phyloP scores from a whole-genome alignment of 352 stramenopile genomes.

The Thalassiosira ordinaria region DNA sequence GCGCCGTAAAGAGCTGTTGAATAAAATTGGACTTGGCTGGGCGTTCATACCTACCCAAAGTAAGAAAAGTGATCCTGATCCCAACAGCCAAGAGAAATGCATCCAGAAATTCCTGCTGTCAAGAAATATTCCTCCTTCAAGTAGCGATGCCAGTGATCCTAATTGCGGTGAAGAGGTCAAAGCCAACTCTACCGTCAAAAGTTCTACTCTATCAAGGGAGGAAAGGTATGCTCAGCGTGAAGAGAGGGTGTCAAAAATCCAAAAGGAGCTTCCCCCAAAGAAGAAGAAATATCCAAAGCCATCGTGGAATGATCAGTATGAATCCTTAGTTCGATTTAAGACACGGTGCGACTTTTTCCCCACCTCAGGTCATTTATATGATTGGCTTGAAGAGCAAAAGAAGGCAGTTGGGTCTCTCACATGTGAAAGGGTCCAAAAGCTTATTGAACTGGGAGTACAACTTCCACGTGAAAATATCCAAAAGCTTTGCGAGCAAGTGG shows the following conservation, averaged over 20 bases:
- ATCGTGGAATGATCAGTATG: constrained; percentile 3
- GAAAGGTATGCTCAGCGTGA: not conserved
- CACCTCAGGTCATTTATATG: not conserved
- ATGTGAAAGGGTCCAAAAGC: not conserved
- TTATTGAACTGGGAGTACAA: not conserved
- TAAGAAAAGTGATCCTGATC: not conserved
- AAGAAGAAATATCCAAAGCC: not conserved
- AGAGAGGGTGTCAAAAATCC: not conserved
- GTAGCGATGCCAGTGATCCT: no score
- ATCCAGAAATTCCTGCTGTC: no score
- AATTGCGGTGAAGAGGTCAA: no score
- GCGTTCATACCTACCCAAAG: no score
- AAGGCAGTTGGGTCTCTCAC: not conserved
- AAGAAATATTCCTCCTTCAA: no score
- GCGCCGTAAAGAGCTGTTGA: not conserved
- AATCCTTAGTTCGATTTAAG: constrained; percentile 10
- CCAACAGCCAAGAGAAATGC: not conserved
- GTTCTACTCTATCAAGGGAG: not conserved
- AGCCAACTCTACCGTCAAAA: not conserved
- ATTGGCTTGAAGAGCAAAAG: constrained; percentile 9
- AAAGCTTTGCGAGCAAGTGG: not conserved
- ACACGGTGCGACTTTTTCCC: not conserved
- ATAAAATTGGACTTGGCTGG: constrained; percentile 7
- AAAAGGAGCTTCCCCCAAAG: not conserved
- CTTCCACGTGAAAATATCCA: not conserved